Conservation (phyloP, 495 filamentous ascomycete species). For the Chlorociboria aeruginascens region DNA sequence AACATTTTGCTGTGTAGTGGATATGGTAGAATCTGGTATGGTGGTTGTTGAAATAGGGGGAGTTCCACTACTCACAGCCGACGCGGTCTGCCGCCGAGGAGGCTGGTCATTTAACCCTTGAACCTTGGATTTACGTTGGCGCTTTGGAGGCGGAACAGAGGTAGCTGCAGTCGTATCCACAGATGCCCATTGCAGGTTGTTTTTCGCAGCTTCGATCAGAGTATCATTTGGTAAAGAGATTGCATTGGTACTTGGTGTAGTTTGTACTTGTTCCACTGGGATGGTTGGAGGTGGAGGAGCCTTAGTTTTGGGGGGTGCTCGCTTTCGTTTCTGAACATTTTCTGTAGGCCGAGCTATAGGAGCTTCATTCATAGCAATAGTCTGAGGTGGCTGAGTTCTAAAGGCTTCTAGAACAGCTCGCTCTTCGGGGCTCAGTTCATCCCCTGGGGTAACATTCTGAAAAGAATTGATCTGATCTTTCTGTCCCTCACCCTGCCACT, state of each 20-base stretch:
- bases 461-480: background rate
- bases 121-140: conserved; percentile 18
- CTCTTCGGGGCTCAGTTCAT: conserved; percentile 19
- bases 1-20: conserved; percentile 14
- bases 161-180: conserved; percentile 8
- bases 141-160: conserved; percentile 11
- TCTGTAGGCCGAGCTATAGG: background rate
- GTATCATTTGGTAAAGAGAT: conserved; percentile 1
- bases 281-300: conserved; percentile 2
- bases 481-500: conserved; percentile 10
- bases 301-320: conserved; percentile 14
- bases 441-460: background rate
- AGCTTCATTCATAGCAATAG: conserved; percentile 5
- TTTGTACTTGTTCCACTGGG: background rate
- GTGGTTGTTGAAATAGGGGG: conserved; percentile 13
- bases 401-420: conserved; percentile 21
- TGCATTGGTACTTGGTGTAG: conserved; percentile 2
- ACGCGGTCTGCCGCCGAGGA: conserved; percentile 12
- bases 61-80: conserved; percentile 14
- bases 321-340: conserved; percentile 14
- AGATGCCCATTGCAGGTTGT: conserved; percentile 13
- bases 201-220: conserved; percentile 3
- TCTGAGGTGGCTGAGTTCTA: conserved; percentile 10
- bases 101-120: conserved; percentile 11
- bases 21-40: conserved; percentile 13